Evolutionary conservation across 163 green algal species (phyloP), one percentile per base, ranked within the genome.

Genomic region (Chlamydomonas reinhardtii): DNA sequence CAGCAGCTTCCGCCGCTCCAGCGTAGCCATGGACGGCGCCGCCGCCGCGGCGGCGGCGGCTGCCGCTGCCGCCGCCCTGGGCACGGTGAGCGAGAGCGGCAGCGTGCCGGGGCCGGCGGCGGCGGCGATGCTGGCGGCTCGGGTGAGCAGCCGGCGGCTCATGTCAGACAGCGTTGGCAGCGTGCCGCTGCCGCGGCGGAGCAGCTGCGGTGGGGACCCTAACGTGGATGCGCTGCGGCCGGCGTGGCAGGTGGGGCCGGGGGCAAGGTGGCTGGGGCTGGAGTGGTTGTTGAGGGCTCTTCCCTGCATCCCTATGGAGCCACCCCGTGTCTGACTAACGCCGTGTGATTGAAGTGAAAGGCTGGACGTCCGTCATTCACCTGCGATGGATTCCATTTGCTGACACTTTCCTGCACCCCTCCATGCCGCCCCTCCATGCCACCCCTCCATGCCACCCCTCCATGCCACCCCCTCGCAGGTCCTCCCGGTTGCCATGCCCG

Each of bases 171-270:
- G 56, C 20, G 16, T 86, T 4, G 80, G 80, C 34, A 35, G 34
- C 17, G 80, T 86, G 59, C 80, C 80, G 34, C 32, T 86, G 25
- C 80, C 80, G 70, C 80, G 54, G 4, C 80, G 80, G 16, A 73
- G 29, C 25, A 71, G 56, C 9, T 17, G 35, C 34, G 70, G 69
- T 34, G 69, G 35, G 31, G 80, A 86, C 35, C 70, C 80, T 17
- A 32, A 64, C 56, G 80, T 79, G 32, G 80, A 86, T 37, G 80
- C 80, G 25, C 34, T 86, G 69, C 80, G 80, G 16, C 80, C 80
- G 0, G 80, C 80, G 3, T 86, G 80, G 80, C 80, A 86, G 80
- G 69, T 86, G 52, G 11, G 48, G 14, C 6, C 14, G 17, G 48
- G 14, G 48, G 39, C 39, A 48, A 8, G 39, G 39, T 5, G 39